Percentiles rank a stretch among this genome's conserved stretches.
phyloP scores from a whole-genome alignment of 306 rosid species.

The Prunus mongolica region DNA sequence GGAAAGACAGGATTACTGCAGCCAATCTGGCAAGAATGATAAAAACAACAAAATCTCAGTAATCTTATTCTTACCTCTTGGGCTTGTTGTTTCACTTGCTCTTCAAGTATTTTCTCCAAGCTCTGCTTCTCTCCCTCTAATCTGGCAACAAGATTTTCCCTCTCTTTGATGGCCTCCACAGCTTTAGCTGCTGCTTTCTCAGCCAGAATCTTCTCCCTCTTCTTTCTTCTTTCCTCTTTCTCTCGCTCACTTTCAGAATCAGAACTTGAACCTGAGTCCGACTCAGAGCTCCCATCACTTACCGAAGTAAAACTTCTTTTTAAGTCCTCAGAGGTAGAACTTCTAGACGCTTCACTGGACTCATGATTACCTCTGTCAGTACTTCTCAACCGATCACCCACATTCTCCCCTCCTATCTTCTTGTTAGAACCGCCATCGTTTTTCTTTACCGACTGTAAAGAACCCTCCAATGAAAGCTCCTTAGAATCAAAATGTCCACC shows the following conservation, averaged over 20 bases:
- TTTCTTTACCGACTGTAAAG: constrained; percentile 22
- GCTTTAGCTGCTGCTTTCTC: constrained; percentile 92
- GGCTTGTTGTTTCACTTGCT: constrained; percentile 83
- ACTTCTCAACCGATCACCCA: constrained; percentile 36
- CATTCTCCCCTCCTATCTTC: constrained; percentile 34
- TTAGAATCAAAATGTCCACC: constrained; percentile 20
- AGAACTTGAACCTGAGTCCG: constrained; percentile 72
- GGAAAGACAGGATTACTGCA: not conserved
- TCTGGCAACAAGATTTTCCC: constrained; percentile 84
- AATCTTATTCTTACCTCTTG: constrained; percentile 61
- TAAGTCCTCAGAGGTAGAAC: constrained; percentile 56
- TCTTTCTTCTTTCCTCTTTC: constrained; percentile 78
- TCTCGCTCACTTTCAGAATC: constrained; percentile 81
- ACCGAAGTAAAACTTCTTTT: constrained; percentile 50
- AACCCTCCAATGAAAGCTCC: constrained; percentile 32
- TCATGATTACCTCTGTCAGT: constrained; percentile 36
- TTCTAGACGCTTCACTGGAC: constrained; percentile 37
- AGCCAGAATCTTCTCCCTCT: constrained; percentile 65
- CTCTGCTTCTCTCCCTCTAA: constrained; percentile 97
- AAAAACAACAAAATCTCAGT: constrained; percentile 3
- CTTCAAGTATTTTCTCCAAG: constrained; percentile 89
- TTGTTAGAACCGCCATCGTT: constrained; percentile 27
- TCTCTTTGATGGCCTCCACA: constrained; percentile 67
- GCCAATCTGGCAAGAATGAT: not conserved
- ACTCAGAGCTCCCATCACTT: constrained; percentile 66